Evolutionary conservation across 441 rosid genomes (phyloP), one percentile per base, ranked within the genome.

Genomic region (Aquilaria agallochum): DNA sequence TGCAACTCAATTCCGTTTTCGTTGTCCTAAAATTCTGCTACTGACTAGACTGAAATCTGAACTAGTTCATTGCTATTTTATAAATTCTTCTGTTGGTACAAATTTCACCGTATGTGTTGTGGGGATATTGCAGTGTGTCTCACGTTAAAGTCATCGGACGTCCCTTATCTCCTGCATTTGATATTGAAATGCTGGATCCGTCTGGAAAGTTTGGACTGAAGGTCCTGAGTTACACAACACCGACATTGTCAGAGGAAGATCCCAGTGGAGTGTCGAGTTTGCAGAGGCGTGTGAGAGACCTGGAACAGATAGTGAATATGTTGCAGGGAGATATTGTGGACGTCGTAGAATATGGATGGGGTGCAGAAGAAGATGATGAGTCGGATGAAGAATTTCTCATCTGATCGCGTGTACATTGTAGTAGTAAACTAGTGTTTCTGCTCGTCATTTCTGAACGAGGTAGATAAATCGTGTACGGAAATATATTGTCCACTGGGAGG

Each of bases 71-170:
- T 40, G 45, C 45, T 40, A 40, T 10, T 6, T 40, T 40, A 10
- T 40, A 40, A 40, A 40, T 40, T 40, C 7, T 40, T 8, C 9
- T 40, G 7, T 10, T 7, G 45, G 45, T 40, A 40, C 45, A 40
- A 40, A 40, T 40, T 40, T 40, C 45, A 40, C 10, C 9, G 42
- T 36, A 36, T 7, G 7, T 36, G 42, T 31, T 60, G 50, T 14
- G 45, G 32, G 11, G 13, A 44, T 20, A 6, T 61, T 80, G 81
- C 86, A 91, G 97, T 5, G 74, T 91, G 32, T 64, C 86, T 5
- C 84, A 79, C 55, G 94, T 91, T 30, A 68, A 74, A 70, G 90
- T 76, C 57, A 10, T 79, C 55, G 97, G 97, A 65, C 79, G 85
- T 44, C 78, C 85, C 2, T 64, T 85, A 45, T 76, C 72, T 31